Base-by-base conservation (phyloP, 1,139 yeast genomes). In the Taphrina flavorubra region DNA sequence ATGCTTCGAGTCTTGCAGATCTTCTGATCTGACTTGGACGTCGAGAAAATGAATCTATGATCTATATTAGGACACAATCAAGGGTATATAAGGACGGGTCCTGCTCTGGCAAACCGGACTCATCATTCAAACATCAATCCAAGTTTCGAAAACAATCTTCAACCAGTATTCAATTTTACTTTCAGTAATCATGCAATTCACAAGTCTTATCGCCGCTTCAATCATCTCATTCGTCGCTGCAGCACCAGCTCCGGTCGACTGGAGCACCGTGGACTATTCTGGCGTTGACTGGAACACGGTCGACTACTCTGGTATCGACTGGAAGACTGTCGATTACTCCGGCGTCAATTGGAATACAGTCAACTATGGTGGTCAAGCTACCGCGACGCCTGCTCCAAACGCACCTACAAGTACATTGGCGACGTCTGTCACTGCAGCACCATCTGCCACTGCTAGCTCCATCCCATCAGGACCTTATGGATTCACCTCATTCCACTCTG, bases 221-320 rank as follows among this genome's bases (percentile, higher is more conserved):
- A 63, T 63, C 61, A 44, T 63, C 47, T 47, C 67, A 14, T 63
- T 63, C 40, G 67, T 49, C 16, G 60, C 67, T 13, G 67, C 67
- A n/a, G 63, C 53, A 7, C 60, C 60, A n/a, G 62, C 62, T 10
- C 62, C 62, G n/a, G 64, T 60, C 34, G 62, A 58, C 62, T 58
- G 51, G 51, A 37, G 18, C 20, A 49, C 49, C 13, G 47, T 60
- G 20, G 65, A 61, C 59, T 61, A 46, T 20, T 25, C 36, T 25
- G 47, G 37, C 4, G 59, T 61, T 25, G 53, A 63, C 61, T 61
- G 40, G 59, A 20, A 49, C 47, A 34, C 31, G 44, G 49, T 61
- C 13, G 65, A 61, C 65, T 62, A 49, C 51, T 51, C 40, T 10
- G 42, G 42, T 16, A 60, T 62, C 53, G 65, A 61, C 59, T 61